Conservation (phyloP, 176 grass and related monocot genomes). For the Rhynchospora tenuis region DNA sequence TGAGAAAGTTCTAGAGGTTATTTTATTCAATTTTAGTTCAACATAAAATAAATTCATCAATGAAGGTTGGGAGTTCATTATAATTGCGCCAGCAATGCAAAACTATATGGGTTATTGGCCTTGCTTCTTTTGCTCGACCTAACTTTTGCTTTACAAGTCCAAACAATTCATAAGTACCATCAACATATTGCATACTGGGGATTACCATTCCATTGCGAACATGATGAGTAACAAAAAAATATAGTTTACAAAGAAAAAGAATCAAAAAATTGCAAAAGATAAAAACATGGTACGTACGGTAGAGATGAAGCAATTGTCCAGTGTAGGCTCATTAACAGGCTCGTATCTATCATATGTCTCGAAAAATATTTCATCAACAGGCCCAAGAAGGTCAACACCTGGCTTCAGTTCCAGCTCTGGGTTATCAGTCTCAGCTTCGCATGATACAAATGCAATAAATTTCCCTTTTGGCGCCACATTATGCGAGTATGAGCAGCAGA, state of each 20-base stretch:
- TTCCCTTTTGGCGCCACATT: constrained; percentile 94
- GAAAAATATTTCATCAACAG: constrained; percentile 71
- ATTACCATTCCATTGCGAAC: background rate
- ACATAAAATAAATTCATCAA: background rate
- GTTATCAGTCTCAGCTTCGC: constrained; percentile 87
- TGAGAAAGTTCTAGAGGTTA: background rate
- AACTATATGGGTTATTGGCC: background rate
- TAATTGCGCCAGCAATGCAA: background rate
- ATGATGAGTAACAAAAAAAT: background rate
- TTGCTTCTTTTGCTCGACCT: background rate
- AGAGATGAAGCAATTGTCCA: constrained; percentile 87
- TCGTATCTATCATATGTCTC: constrained; percentile 83
- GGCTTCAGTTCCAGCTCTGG: constrained; percentile 59
- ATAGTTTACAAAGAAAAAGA: background rate
- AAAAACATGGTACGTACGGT: constrained; percentile 39
- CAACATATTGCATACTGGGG: background rate
- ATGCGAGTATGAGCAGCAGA: constrained; percentile 89
- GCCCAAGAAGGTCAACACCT: constrained; percentile 76
- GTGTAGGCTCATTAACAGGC: constrained; percentile 55
- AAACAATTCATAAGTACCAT: background rate
- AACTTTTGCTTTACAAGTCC: background rate
- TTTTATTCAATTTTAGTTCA: background rate
- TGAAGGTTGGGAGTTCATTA: background rate
- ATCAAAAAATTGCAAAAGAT: background rate
- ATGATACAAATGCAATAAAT: constrained; percentile 81